Percentiles rank a stretch among this genome's conserved stretches.
These are phyloP conservation scores for Phlegmacium glaucopus DNA, from an alignment of 768 basidiomycete species.

Conservation along the genomic window DNA sequence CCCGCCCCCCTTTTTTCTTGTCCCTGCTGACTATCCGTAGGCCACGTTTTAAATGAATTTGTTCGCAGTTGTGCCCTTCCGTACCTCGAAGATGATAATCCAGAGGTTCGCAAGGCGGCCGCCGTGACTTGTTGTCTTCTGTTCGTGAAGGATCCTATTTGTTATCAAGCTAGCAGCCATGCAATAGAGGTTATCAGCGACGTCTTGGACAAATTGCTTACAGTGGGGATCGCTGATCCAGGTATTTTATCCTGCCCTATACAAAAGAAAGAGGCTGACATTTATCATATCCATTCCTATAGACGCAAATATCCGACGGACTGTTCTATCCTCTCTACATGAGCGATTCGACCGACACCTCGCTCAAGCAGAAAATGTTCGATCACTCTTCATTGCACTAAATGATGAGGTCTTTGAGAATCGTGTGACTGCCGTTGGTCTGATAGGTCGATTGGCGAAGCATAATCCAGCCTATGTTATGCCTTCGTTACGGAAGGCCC, in stretches of 20 bases:
- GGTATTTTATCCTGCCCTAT: constrained; percentile 40
- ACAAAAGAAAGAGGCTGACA: not conserved
- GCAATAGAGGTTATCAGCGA: constrained; percentile 97
- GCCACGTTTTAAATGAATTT: constrained; percentile 94
- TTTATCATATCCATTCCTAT: constrained; percentile 4
- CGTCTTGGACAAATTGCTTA: constrained; percentile 93
- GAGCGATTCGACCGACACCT: constrained; percentile 96
- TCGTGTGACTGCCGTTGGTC: constrained; percentile 81
- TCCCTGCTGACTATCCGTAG: constrained; percentile 36
- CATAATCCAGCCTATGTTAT: constrained; percentile 99
- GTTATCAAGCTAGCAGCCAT: constrained; percentile 92
- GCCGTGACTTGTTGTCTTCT: constrained; percentile 90
- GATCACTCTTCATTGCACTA: constrained; percentile 93
- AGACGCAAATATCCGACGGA: constrained; percentile 82
- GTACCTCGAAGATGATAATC: constrained; percentile 89
- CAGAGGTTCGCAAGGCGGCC: constrained; percentile 85
- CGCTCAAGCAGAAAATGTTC: constrained; percentile 97
- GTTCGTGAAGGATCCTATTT: constrained; percentile 93
- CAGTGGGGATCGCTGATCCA: constrained; percentile 94
- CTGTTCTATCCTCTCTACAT: constrained; percentile 83
- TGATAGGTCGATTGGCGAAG: constrained; percentile 91
- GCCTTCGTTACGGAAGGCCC: constrained; percentile 91
- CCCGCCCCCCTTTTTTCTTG: not conserved
- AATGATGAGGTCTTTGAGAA: constrained; percentile 97
- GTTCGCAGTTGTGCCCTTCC: constrained; percentile 88